phyloP scores from a whole-genome alignment of 495 filamentous ascomycete species.

The Lophium mytilinum region DNA sequence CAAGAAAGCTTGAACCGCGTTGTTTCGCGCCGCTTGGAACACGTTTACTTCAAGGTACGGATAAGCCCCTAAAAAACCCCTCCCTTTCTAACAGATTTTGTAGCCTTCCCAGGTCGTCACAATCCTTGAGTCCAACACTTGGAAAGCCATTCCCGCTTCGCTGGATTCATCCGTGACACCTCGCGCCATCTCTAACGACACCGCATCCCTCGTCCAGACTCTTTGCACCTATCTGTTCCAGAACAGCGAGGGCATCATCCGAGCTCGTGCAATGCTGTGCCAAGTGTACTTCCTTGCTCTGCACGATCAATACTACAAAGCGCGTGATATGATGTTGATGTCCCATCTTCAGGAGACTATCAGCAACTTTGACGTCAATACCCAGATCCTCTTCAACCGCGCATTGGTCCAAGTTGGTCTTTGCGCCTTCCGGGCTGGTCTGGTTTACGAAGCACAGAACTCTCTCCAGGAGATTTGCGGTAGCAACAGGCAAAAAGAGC shows the following conservation, averaged over 20 bases:
- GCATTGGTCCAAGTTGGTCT: conserved; percentile 96
- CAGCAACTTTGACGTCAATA: conserved; percentile 86
- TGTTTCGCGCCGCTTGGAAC: conserved; percentile 87
- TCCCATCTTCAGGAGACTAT: conserved; percentile 98
- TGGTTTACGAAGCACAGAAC: conserved; percentile 95
- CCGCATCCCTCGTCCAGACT: conserved; percentile 67
- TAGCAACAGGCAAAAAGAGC: conserved; percentile 92
- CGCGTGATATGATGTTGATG: conserved; percentile 98
- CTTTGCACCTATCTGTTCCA: conserved; percentile 92
- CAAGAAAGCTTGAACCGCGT: conserved; percentile 85
- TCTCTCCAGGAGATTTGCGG: conserved; percentile 97
- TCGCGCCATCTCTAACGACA: conserved; percentile 53
- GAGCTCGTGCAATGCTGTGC: conserved; percentile 93
- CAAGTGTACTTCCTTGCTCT: conserved; percentile 97
- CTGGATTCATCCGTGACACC: conserved; percentile 77
- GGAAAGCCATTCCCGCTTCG: conserved; percentile 66
- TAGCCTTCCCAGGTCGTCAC: conserved; percentile 84
- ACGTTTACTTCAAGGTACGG: conserved; percentile 92
- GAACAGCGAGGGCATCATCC: conserved; percentile 88
- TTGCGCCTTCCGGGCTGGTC: conserved; percentile 92
- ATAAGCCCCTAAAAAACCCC: not conserved
- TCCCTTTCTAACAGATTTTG: not conserved
- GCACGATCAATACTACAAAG: conserved; percentile 94
- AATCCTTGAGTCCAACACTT: conserved; percentile 84
- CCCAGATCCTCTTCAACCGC: conserved; percentile 97